Evolutionary conservation across 2,329 filamentous ascomycete species (phyloP).

Genomic region (Shiraia sp.): DNA sequence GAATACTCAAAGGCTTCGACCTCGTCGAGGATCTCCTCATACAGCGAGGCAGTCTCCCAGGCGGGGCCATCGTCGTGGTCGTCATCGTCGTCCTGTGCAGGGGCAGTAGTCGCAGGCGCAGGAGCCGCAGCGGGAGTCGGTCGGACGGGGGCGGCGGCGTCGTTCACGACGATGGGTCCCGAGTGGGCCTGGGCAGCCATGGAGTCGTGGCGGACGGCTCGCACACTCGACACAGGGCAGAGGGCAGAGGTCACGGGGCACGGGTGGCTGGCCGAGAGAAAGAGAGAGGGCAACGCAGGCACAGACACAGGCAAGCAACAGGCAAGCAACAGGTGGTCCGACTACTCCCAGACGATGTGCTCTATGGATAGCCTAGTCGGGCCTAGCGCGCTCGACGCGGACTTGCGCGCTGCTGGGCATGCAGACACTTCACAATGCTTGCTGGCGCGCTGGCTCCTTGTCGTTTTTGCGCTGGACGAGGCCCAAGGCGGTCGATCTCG

Average conservation of each 20-base stretch:
- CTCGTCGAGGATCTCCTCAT: slow-evolving; percentile 42
- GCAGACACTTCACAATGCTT: no score
- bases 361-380: no score
- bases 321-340: no score
- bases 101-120: slow-evolving; percentile 10
- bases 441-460: no score
- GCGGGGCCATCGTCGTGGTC: slow-evolving; percentile 26
- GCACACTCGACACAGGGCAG: slow-evolving; percentile 9
- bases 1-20: slow-evolving; percentile 34
- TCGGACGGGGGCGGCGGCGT: slow-evolving; percentile 21
- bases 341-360: no score
- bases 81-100: slow-evolving; percentile 11
- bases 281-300: no score
- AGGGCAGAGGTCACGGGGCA: background rate
- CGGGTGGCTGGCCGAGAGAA: no score
- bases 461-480: no score
- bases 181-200: slow-evolving; percentile 33
- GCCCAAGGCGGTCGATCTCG: no score
- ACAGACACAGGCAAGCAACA: no score
- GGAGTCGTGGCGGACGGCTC: slow-evolving; percentile 13
- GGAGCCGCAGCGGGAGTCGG: slow-evolving; percentile 16
- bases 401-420: no score
- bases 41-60: slow-evolving; percentile 38
- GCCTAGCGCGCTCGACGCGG: no score
- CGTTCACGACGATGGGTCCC: slow-evolving; percentile 34